Evolutionary conservation across 2,329 filamentous ascomycete genomes (phyloP), one percentile per base, ranked within the genome.

Genomic region (Colletotrichum filicis): DNA sequence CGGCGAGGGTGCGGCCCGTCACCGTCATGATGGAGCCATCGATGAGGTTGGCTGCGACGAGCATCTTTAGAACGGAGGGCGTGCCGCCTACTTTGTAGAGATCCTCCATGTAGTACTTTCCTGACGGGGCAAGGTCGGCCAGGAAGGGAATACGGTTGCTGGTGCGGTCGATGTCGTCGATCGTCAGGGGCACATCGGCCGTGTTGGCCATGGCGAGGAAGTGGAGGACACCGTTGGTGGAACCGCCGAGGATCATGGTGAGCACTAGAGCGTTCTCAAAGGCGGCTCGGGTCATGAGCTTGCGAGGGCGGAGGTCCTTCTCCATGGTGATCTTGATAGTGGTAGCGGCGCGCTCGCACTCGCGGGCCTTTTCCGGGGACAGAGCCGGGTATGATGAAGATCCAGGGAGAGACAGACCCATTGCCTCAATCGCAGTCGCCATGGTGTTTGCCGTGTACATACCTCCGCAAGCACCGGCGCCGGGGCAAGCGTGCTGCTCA

Each of bases 391-490:
- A 97, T 1, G 93, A 95, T 0, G 94, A 95, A 0, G 94, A 97
- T 1, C 95, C 95, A 0, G 95, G 94, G 8, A 97, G 87, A 0
- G 92, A 92, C 35, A 97, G 87, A 32, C 95, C 95, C 88, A 98
- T 95, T 55, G 94, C 94, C 85, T 98, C 95, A 75, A 97, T 95
- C 16, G 94, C 94, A 0, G 94, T 96, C 4, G 94, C 94, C 94
- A 98, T 96, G 28, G 95, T 97, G 84, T 97, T 97, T 75, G 95
- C 95, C 1, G 95, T 98, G 85, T 95, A 98, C 95, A 97, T 95
- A 77, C 93, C 93, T 76, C 93, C 93, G 76, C 93, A 95, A 42
- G 93, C 93, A 52, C 93, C 93, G 53, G 82, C 80, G 42, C 84
- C 84, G 57, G 84, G 84, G 80, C 95, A 97, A 2, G 95, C 92